Conservation (phyloP, 1,284 basidiomycete genomes). For the Golubevia pallescens region DNA sequence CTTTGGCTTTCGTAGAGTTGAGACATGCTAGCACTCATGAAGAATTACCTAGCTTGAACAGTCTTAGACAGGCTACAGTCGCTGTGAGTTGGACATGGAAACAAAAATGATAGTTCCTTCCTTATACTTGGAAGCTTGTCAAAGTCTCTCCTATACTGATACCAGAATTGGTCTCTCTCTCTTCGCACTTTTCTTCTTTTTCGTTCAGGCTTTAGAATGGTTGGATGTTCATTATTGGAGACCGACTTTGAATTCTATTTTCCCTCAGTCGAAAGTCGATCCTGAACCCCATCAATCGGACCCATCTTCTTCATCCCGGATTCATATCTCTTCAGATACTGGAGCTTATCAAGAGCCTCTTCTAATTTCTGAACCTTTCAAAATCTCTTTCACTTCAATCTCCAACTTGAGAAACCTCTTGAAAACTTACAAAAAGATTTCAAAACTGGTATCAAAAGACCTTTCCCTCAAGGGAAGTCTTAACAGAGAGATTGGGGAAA, state of each 20-base stretch:
- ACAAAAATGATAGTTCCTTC: constrained; percentile 66
- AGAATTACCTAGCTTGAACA: constrained; percentile 82
- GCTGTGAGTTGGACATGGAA: constrained; percentile 18
- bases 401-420: constrained; percentile 19
- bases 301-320: not conserved
- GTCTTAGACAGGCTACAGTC: constrained; percentile 77
- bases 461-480: constrained; percentile 24
- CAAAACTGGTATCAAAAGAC: constrained; percentile 35
- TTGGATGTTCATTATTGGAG: constrained; percentile 41
- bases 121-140: not conserved
- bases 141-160: not conserved
- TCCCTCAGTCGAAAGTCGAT: constrained; percentile 1
- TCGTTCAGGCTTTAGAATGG: constrained; percentile 33
- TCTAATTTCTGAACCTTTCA: constrained; percentile 4
- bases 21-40: constrained; percentile 95
- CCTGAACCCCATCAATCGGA: not conserved
- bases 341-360: constrained; percentile 10
- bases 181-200: not conserved
- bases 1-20: constrained; percentile 88
- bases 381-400: constrained; percentile 18
- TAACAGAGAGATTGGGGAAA: constrained; percentile 18
- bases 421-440: constrained; percentile 31
- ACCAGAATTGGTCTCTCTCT: not conserved
- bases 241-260: constrained; percentile 24
- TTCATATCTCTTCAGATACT: not conserved